Conservation (phyloP, 352 stramenopile species). For the Pseudoperonospora humuli region DNA sequence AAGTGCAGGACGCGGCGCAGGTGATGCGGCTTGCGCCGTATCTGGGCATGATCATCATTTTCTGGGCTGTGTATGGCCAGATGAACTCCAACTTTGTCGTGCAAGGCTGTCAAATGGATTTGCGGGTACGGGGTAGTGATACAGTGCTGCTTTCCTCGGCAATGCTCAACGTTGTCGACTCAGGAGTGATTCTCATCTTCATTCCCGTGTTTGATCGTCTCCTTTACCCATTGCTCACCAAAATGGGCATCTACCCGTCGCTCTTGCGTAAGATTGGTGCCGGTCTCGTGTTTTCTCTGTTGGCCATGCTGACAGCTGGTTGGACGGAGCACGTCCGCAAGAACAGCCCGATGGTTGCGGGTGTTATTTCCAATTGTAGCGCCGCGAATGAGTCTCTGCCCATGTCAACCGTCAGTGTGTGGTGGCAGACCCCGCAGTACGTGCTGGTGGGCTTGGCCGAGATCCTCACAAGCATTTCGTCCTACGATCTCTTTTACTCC, state of each 20-base stretch:
- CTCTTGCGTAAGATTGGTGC: slow-evolving; percentile 84
- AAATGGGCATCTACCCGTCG: slow-evolving; percentile 60
- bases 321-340: slow-evolving; percentile 76
- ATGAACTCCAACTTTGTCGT: slow-evolving; percentile 81
- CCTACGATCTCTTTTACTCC: slow-evolving; percentile 90
- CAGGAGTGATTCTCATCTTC: slow-evolving; percentile 83
- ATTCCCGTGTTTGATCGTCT: slow-evolving; percentile 84
- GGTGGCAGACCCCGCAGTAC: slow-evolving; percentile 90
- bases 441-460: slow-evolving; percentile 83
- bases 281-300: slow-evolving; percentile 72
- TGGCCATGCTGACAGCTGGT: slow-evolving; percentile 63
- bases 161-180: slow-evolving; percentile 85
- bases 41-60: slow-evolving; percentile 78
- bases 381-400: slow-evolving; percentile 45
- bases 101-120: slow-evolving; percentile 88
- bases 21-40: slow-evolving; percentile 76
- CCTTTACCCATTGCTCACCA: slow-evolving; percentile 70
- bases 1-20: slow-evolving; percentile 70
- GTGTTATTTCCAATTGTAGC: slow-evolving; percentile 70
- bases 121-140: slow-evolving; percentile 43
- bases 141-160: slow-evolving; percentile 68
- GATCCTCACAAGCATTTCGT: slow-evolving; percentile 86
- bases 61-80: slow-evolving; percentile 81
- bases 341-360: slow-evolving; percentile 31
- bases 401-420: slow-evolving; percentile 80